Conservation (phyloP, 805 yeast species). For the Blastobotrys mokoenaii region DNA sequence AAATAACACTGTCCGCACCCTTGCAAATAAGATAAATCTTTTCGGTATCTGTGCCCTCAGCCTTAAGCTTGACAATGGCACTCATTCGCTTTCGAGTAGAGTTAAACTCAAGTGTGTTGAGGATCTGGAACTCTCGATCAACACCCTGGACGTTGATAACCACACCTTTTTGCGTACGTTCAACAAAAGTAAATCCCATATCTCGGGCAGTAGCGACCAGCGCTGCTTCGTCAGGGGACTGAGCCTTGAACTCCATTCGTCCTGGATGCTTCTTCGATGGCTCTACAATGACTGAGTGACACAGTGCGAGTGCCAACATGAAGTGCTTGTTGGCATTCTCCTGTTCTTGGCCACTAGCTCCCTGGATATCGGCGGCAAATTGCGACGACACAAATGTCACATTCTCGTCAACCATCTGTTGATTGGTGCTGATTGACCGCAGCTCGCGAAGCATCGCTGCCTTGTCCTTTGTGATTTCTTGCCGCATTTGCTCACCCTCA, state of each 20-base stretch:
- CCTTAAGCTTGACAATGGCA: conserved; percentile 45
- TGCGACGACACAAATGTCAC: conserved; percentile 61
- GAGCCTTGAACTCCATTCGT: conserved; percentile 59
- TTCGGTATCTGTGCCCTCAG: conserved; percentile 18
- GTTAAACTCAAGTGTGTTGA: conserved; percentile 59
- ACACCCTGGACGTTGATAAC: conserved; percentile 40
- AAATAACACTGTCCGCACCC: conserved; percentile 79
- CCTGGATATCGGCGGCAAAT: conserved; percentile 47
- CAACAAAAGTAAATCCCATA: conserved; percentile 58
- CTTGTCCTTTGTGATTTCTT: conserved; percentile 39
- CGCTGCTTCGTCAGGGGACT: conserved; percentile 82
- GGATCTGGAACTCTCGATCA: conserved; percentile 40
- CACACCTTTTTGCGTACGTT: conserved; percentile 45
- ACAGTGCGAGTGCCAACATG: conserved; percentile 63
- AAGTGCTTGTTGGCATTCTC: conserved; percentile 46
- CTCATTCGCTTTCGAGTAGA: conserved; percentile 79
- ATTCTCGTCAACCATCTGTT: conserved; percentile 44
- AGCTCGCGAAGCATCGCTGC: conserved; percentile 41
- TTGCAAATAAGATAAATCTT: conserved; percentile 48
- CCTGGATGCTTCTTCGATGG: conserved; percentile 27
- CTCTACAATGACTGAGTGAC: conserved; percentile 74
- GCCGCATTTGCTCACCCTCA: conserved; percentile 42
- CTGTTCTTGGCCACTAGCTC: conserved; percentile 35
- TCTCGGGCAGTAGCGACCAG: conserved; percentile 73
- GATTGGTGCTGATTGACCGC: conserved; percentile 31